Base-by-base conservation (phyloP, 2,329 filamentous ascomycete species). In the Fusarium chaquense region DNA sequence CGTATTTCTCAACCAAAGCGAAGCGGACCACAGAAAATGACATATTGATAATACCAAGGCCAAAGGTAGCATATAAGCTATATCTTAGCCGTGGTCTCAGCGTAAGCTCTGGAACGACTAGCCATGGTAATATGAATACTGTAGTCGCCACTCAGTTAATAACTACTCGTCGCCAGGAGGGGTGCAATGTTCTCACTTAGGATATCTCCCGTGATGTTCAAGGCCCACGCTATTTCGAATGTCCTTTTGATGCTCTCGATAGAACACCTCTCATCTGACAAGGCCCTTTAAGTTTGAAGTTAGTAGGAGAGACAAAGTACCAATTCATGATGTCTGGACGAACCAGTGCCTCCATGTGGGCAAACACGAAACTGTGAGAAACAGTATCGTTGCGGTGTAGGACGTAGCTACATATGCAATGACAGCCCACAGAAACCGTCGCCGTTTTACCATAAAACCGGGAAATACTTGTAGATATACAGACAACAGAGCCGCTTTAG, bases 111-210 rank as follows among this genome's bases (percentile, higher is more conserved):
- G 54, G 51, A 3, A 70, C 26, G 2, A 70, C 60, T 13, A 70
- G 46, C 66, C 67, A 70, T 4, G 67, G 67, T 2, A 70, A 30
- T 16, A 52, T 22, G 13, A 67, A 70, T 2, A 69, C 67, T 70
- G 16, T 2, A 7, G 1, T 16, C 0, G 3, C 13, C 6, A 3
- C 3, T 3, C 6, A 10, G 15, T 53, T 5, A 52, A 10, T 4
- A 12, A 2, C 3, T 3, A 15, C 8, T 5, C 7, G 6, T 12
- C 13, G 4, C 1, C 4, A 6, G 2, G 4, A 26, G 6, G 35
- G 3, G 3, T 9, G 1, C 0, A 1, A 5, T 2, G 1, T 6
- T 30, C 46, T 20, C 28, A 67, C 66, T 59, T 3, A 70, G 26
- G 13, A 70, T 16, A 10, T 70, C 66, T 2, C 54, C 55, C 4